phyloP scores from a whole-genome alignment of 441 rosid species.

The Macaranga tanarius region DNA sequence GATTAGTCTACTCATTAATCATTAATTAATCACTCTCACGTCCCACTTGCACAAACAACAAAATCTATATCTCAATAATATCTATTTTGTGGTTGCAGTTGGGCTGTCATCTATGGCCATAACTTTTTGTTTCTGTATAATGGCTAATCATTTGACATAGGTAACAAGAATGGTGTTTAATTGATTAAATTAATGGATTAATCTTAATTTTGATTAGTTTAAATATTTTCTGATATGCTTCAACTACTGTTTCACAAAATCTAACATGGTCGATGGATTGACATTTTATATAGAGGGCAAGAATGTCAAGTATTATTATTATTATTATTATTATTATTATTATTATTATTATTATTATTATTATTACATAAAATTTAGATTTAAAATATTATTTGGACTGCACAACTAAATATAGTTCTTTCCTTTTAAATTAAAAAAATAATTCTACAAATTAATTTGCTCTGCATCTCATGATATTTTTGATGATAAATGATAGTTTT shows the following conservation, averaged over 20 bases:
- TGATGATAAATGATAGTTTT: no score
- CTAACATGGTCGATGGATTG: background rate
- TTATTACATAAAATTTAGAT: no score
- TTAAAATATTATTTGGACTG: no score
- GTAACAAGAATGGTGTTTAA: background rate
- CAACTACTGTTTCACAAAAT: background rate
- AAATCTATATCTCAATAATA: background rate
- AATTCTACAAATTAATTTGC: no score
- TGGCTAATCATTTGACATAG: constrained; percentile 11
- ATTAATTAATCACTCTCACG: background rate
- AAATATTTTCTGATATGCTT: background rate
- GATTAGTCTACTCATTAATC: background rate
- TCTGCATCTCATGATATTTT: no score
- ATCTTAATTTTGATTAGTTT: background rate
- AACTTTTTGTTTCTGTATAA: background rate
- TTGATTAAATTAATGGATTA: background rate
- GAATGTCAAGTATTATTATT: no score
- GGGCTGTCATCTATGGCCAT: constrained; percentile 12
- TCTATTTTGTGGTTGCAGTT: constrained; percentile 11
- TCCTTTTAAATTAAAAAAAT: no score
- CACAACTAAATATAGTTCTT: no score
- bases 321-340: no score
- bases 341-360: no score
- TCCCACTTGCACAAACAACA: background rate
- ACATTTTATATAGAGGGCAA: constrained; percentile 8